phyloP scores from a whole-genome alignment of 1,284 basidiomycete genomes.

The Leccinum ponderosum region DNA sequence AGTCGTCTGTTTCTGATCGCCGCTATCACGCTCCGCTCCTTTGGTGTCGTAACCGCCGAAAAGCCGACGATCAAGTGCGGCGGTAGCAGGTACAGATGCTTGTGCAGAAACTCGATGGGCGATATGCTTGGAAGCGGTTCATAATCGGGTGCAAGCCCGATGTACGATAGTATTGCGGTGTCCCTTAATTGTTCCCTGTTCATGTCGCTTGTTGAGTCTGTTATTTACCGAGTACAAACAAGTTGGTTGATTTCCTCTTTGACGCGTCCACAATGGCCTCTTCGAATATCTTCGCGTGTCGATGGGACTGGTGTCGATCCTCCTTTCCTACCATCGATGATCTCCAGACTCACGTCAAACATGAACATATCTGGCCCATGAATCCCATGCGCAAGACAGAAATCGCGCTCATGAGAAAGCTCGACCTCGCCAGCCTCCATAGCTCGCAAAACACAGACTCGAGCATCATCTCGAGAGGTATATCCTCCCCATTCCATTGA shows the following conservation, averaged over 20 bases:
- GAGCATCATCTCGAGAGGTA: slow-evolving; percentile 21
- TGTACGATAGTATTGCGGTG: slow-evolving; percentile 54
- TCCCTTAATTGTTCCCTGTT: slow-evolving; percentile 15
- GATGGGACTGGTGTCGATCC: slow-evolving; percentile 52
- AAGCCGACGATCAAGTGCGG: slow-evolving; percentile 61
- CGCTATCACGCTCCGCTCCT: slow-evolving; percentile 60
- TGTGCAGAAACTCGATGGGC: slow-evolving; percentile 61
- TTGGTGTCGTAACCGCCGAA: slow-evolving; percentile 64
- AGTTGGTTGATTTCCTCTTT: background rate
- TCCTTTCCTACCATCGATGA: slow-evolving; percentile 39
- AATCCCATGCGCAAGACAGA: slow-evolving; percentile 35
- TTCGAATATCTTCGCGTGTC: slow-evolving; percentile 30
- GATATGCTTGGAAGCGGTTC: slow-evolving; percentile 57
- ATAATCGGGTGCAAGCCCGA: slow-evolving; percentile 58
- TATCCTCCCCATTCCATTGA: background rate
- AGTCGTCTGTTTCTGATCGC: slow-evolving; percentile 70
- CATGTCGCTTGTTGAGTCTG: background rate
- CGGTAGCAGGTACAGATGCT: slow-evolving; percentile 63
- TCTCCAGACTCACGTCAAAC: slow-evolving; percentile 46
- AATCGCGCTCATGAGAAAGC: slow-evolving; percentile 31
- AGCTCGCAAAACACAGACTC: slow-evolving; percentile 24
- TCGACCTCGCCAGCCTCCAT: slow-evolving; percentile 38
- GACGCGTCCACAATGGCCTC: slow-evolving; percentile 12
- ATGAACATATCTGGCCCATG: slow-evolving; percentile 45
- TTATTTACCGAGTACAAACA: slow-evolving; percentile 29